phyloP scores from a whole-genome alignment of 2,329 filamentous ascomycete genomes.

The Epichloe aotearoae region DNA sequence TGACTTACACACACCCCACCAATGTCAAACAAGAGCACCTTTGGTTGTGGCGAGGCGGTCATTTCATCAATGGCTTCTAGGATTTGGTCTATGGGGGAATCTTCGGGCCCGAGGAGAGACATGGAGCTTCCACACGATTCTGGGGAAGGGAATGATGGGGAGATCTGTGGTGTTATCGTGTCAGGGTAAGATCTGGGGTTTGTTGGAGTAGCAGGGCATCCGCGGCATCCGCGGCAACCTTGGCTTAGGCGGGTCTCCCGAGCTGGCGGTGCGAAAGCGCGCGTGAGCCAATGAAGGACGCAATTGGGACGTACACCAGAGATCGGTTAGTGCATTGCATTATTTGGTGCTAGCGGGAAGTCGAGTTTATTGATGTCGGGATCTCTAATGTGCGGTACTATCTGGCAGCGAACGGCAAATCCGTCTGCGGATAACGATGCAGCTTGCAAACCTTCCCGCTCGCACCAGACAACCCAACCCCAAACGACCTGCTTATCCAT shows the following conservation, averaged over 20 bases:
- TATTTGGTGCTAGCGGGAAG: no score
- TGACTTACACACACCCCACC: constrained; percentile 86
- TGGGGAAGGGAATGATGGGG: neutral
- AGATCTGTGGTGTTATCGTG: neutral
- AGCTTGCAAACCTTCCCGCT: neutral
- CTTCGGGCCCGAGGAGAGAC: neutral
- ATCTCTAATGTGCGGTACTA: no score
- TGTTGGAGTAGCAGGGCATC: neutral
- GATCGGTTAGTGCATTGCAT: no score
- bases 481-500: neutral
- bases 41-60: constrained; percentile 39
- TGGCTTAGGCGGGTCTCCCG: constrained; percentile 3
- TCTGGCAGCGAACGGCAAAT: no score
- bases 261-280: neutral
- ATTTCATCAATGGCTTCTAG: constrained; percentile 24
- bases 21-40: constrained; percentile 83
- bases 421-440: neutral
- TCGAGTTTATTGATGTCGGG: no score
- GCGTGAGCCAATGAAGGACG: neutral
- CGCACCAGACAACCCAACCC: neutral
- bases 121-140: neutral
- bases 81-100: constrained; percentile 11
- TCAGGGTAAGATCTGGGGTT: neutral
- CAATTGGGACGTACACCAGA: neutral
- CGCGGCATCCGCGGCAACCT: constrained; percentile 5